These are phyloP conservation scores for Simmondsia chinensis DNA, from an alignment of 148 eudicot genomes.

Conservation along the genomic window DNA sequence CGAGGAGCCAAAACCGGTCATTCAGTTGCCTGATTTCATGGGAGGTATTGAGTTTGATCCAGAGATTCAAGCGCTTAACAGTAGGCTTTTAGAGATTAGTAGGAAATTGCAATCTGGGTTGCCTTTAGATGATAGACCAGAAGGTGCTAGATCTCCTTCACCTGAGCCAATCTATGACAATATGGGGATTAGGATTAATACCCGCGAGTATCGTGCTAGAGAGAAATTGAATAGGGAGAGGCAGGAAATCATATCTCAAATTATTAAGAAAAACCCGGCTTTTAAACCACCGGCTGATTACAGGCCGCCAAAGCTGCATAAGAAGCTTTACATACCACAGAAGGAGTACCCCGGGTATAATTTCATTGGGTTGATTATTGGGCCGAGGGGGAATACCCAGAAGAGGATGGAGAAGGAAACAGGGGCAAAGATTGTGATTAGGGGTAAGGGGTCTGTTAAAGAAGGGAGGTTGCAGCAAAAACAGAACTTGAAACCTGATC, in stretches of 20 bases:
- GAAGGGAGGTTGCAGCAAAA: conserved; percentile 75
- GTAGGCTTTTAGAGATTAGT: conserved; percentile 62
- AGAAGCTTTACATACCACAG: conserved; percentile 85
- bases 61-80: conserved; percentile 60
- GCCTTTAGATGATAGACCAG: conserved; percentile 73
- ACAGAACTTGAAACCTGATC: conserved; percentile 63
- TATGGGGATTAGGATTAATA: conserved; percentile 75
- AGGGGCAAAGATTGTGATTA: conserved; percentile 81
- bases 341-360: conserved; percentile 86
- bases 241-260: conserved; percentile 64
- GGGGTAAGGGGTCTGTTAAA: conserved; percentile 83
- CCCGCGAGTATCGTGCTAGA: conserved; percentile 74
- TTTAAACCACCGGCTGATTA: conserved; percentile 88
- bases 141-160: conserved; percentile 85
- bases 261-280: conserved; percentile 68
- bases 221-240: conserved; percentile 67
- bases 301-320: conserved; percentile 69
- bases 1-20: conserved; percentile 57
- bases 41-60: conserved; percentile 84
- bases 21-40: conserved; percentile 83
- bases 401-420: conserved; percentile 89
- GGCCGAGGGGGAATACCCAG: conserved; percentile 93
- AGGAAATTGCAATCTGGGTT: conserved; percentile 58
- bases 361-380: conserved; percentile 81
- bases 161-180: conserved; percentile 85